phyloP scores from a whole-genome alignment of 108 stramenopile genomes.

The Mayamaea pseudoterrestris region DNA sequence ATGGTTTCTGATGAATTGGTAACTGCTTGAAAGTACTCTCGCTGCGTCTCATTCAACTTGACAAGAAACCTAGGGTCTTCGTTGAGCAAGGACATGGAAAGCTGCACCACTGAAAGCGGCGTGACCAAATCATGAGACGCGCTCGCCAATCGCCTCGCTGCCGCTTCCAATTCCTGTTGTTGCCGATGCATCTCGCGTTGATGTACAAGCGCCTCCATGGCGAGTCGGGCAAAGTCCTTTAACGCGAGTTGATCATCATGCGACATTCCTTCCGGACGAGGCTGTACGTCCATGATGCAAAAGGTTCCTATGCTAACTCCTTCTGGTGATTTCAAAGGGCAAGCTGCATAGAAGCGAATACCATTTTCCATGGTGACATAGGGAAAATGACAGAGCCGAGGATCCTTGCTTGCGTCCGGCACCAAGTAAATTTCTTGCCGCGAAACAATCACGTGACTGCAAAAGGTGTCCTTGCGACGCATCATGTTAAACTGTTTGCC shows the following conservation, averaged over 20 bases:
- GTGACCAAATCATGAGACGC: conserved; percentile 68
- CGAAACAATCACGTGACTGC: background rate
- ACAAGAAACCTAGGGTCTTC: conserved; percentile 30
- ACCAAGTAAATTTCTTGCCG: background rate
- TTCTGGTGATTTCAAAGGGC: conserved; percentile 56
- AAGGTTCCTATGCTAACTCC: conserved; percentile 49
- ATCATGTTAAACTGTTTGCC: conserved; percentile 49
- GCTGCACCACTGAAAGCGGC: conserved; percentile 54
- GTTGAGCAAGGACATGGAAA: conserved; percentile 42
- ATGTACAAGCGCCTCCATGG: conserved; percentile 41
- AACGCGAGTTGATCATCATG: conserved; percentile 51
- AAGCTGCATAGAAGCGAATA: conserved; percentile 74
- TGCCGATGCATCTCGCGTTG: conserved; percentile 47
- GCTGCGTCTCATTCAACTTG: conserved; percentile 25
- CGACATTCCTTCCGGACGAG: conserved; percentile 38
- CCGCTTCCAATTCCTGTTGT: conserved; percentile 24
- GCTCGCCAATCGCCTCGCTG: conserved; percentile 22
- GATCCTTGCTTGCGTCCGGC: conserved; percentile 49
- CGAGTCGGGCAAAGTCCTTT: conserved; percentile 50
- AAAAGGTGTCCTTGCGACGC: conserved; percentile 55
- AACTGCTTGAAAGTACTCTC: conserved; percentile 41
- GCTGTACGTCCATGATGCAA: conserved; percentile 69
- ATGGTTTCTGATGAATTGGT: too few species aligned
- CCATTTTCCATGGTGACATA: conserved; percentile 34
- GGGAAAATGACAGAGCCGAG: conserved; percentile 43